Percentiles rank a stretch among this genome's conserved stretches.
Conservation (phyloP, 2,329 filamentous ascomycete genomes). For the Fusarium globosum region DNA sequence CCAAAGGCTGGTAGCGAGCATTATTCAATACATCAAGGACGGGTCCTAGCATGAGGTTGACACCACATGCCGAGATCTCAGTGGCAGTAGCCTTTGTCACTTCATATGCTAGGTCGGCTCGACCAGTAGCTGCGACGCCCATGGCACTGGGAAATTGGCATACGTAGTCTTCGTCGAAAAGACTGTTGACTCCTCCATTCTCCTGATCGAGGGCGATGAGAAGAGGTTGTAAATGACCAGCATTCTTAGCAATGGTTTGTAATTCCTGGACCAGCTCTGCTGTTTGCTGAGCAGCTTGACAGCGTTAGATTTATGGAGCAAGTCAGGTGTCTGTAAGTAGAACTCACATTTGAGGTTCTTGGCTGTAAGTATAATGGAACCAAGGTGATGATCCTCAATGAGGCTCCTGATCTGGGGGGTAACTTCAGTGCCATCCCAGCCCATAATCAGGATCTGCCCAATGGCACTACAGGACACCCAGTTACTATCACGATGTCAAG, state of each 20-base stretch:
- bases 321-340: background rate
- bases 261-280: constrained; percentile 89
- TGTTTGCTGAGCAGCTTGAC: constrained; percentile 86
- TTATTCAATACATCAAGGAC: constrained; percentile 95
- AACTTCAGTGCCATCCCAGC: constrained; percentile 86
- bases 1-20: constrained; percentile 88
- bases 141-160: constrained; percentile 97
- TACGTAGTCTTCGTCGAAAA: constrained; percentile 95
- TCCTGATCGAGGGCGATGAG: constrained; percentile 95
- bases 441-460: constrained; percentile 84
- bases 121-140: constrained; percentile 94
- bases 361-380: constrained; percentile 84
- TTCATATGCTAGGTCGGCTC: constrained; percentile 84
- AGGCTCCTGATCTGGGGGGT: constrained; percentile 84
- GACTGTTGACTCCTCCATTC: constrained; percentile 96
- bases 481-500: constrained; percentile 34
- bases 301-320: constrained; percentile 44
- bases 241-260: constrained; percentile 89
- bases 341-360: constrained; percentile 84
- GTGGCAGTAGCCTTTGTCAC: constrained; percentile 93
- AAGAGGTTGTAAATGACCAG: constrained; percentile 88
- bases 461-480: constrained; percentile 65
- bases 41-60: constrained; percentile 95
- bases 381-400: constrained; percentile 87
- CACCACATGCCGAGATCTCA: constrained; percentile 90